phyloP scores from a whole-genome alignment of 202 grass and related monocot species.

The Brachypodium distachyon region DNA sequence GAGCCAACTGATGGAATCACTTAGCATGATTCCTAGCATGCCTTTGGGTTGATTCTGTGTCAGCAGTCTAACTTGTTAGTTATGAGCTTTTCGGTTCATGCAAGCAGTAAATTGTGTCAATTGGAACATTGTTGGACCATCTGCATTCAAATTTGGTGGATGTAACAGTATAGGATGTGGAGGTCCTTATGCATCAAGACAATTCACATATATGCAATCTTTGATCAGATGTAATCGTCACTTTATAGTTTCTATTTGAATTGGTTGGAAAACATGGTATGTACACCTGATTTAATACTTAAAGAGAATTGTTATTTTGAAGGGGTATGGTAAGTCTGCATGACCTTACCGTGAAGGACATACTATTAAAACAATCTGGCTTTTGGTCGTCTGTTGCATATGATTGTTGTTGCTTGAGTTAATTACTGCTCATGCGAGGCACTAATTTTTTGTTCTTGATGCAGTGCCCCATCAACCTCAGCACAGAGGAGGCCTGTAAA shows the following conservation, averaged over 20 bases:
- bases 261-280: constrained; percentile 39
- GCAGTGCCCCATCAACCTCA: constrained; percentile 29
- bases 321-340: constrained; percentile 10
- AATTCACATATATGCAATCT: constrained; percentile 3
- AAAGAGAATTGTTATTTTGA: constrained; percentile 1
- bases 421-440: constrained; percentile 12
- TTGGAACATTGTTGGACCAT: constrained; percentile 16
- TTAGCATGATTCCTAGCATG: constrained; percentile 12
- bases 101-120: constrained; percentile 20
- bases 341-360: neutral
- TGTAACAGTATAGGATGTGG: constrained; percentile 11
- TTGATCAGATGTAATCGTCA: constrained; percentile 9
- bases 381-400: neutral
- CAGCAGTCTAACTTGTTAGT: neutral
- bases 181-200: constrained; percentile 14
- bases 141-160: constrained; percentile 4
- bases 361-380: neutral
- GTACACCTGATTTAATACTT: constrained; percentile 9
- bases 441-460: constrained; percentile 30
- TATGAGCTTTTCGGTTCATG: neutral
- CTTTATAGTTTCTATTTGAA: constrained; percentile 24
- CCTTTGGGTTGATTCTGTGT: constrained; percentile 17
- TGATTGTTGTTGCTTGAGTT: constrained; percentile 1
- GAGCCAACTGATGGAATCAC: constrained; percentile 11
- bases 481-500: constrained; percentile 28